A percentile compares a stretch with the other conserved stretches of the same genome.
phyloP scores from a whole-genome alignment of 2,329 filamentous ascomycete genomes.

The Aureobasidium melanogenum region DNA sequence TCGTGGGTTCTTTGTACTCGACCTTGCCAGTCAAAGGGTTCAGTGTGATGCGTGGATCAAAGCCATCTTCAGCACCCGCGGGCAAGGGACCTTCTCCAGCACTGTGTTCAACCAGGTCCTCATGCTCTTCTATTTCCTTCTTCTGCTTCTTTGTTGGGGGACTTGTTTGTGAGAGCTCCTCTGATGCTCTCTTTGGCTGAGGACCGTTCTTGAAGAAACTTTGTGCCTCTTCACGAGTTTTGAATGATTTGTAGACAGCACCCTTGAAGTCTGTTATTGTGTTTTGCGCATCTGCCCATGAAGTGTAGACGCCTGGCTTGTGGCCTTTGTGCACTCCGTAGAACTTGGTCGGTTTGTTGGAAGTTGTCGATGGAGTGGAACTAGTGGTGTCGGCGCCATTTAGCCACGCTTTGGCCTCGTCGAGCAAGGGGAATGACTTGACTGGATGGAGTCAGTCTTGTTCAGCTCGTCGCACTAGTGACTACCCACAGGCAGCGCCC shows the following conservation, averaged over 20 bases:
- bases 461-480: not conserved
- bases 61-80: conserved; percentile 49
- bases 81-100: conserved; percentile 49
- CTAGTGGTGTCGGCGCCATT: conserved; percentile 39
- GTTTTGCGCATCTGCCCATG: conserved; percentile 60
- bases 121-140: conserved; percentile 24
- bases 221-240: conserved; percentile 58
- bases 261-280: conserved; percentile 68
- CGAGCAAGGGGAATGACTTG: conserved; percentile 65
- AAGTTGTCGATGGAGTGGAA: conserved; percentile 22
- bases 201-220: conserved; percentile 54
- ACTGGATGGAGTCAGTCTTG: conserved; percentile 41
- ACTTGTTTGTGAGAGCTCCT: conserved; percentile 15
- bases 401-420: conserved; percentile 73
- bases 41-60: conserved; percentile 50
- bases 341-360: conserved; percentile 38
- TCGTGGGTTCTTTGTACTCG: conserved; percentile 45
- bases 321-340: conserved; percentile 53
- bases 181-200: conserved; percentile 14
- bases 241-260: conserved; percentile 45
- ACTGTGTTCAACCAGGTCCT: conserved; percentile 31
- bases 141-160: conserved; percentile 30
- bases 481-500: conserved; percentile 29
- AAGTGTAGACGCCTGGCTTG: conserved; percentile 53
- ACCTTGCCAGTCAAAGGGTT: conserved; percentile 46